Evolutionary conservation across 352 stramenopile genomes (phyloP), one percentile per base, ranked within the genome.

Genomic region (Phytophthora ramorum): DNA sequence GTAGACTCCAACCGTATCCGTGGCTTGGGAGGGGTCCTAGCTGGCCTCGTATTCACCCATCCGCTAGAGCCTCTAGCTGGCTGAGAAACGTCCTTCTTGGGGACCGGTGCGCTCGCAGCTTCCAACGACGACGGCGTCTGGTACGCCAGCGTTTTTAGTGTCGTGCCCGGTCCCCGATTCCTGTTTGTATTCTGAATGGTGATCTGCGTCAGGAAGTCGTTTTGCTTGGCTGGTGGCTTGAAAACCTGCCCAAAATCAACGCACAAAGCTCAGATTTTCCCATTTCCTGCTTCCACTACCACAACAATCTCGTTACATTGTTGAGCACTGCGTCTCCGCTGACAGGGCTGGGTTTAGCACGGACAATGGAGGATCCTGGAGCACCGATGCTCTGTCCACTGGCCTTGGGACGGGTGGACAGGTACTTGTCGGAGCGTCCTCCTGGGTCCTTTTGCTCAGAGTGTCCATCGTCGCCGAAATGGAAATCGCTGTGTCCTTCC

Each of bases 331-430:
- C 40, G 41, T 76, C 62, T 6, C 17, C 17, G 3, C 4, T 34
- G 37, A 66, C 56, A 28, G 57, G 30, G 16, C 38, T 43, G 28
- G 40, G 38, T 14, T 34, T 19, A 12, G 40, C 9, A 17, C 19
- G 28, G 10, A 60, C 32, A 5, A 79, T 67, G 19, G 71, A 79
- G 3, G 67, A 73, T 14, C 71, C 71, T 28, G 71, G 71, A 16
- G 43, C 32, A 35, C 46, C 35, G 26, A 79, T 67, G 16, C 20
- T 63, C 44, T 69, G 43, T 6, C 71, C 71, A 51, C 63, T 73
- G 28, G 71, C 58, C 37, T 66, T 74, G 7, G 47, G 56, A 30
- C 45, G 28, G 6, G 5, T 34, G 17, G 63, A 63, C 20, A 19
- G 38, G 41, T 75, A 75, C 24, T 75, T 75, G n/a, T 34, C 9